Percentiles rank a stretch among this genome's conserved stretches.
Conservation (phyloP, 2,329 filamentous ascomycete genomes). For the Ascochyta fabae region DNA sequence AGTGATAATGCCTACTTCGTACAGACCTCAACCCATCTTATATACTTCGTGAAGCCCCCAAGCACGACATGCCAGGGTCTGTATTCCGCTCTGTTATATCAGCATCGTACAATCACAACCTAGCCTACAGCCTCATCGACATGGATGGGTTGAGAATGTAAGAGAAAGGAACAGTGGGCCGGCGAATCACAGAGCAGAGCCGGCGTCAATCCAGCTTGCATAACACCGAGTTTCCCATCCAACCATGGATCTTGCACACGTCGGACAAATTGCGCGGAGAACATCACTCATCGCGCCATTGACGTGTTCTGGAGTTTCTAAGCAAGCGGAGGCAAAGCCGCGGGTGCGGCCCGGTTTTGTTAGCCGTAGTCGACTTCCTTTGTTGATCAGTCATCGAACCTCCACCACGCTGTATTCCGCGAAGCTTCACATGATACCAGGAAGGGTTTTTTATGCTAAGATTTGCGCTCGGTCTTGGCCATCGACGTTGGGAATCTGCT, state of each 20-base stretch:
- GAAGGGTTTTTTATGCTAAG: neutral
- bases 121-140: neutral
- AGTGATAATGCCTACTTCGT: neutral
- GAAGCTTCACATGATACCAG: too few relatives aligned
- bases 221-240: neutral
- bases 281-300: constrained; percentile 12
- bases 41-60: neutral
- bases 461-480: too few relatives aligned
- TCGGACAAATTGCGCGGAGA: constrained; percentile 1
- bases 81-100: constrained; percentile 15
- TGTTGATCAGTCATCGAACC: neutral
- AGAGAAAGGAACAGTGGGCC: neutral
- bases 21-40: neutral
- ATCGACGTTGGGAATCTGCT: too few relatives aligned
- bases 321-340: constrained; percentile 8
- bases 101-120: neutral
- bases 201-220: neutral
- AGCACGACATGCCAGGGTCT: constrained; percentile 3
- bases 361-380: neutral
- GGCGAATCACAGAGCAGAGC: constrained; percentile 1
- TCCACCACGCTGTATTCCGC: too few relatives aligned
- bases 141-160: neutral
- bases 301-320: neutral
- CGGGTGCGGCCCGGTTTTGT: neutral
- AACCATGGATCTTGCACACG: neutral